A percentile compares a stretch with the other conserved stretches of the same genome.
Conservation (phyloP, 78 protist species). For the Planoprotostelium fungivorum region DNA sequence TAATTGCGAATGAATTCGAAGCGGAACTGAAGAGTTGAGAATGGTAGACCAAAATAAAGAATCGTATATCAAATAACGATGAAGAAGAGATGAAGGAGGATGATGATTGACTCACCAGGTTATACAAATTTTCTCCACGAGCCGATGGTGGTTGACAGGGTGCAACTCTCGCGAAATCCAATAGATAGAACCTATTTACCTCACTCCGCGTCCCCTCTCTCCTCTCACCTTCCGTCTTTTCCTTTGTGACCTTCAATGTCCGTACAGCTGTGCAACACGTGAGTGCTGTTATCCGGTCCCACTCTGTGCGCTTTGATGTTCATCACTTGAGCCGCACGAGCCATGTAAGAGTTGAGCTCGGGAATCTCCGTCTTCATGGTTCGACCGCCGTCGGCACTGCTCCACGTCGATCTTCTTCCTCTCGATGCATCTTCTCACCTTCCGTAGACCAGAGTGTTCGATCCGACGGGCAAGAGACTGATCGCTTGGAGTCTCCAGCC, state of each 20-base stretch:
- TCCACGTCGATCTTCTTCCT: too few species aligned
- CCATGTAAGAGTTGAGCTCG: conserved; percentile 33
- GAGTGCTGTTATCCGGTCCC: conserved; percentile 17
- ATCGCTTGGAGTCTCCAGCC: conserved; percentile 62
- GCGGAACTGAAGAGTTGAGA: too few species aligned
- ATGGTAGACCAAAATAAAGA: too few species aligned
- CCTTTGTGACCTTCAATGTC: conserved; percentile 69
- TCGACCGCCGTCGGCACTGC: conserved; percentile 43
- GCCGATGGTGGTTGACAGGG: conserved; percentile 54
- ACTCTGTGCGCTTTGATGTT: conserved; percentile 45
- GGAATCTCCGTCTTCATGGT: conserved; percentile 40
- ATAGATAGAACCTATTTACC: conserved; percentile 46
- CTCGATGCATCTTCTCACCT: not conserved
- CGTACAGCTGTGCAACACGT: conserved; percentile 22
- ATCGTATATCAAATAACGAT: not conserved
- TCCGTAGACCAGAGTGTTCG: conserved; percentile 46
- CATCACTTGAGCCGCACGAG: conserved; percentile 37
- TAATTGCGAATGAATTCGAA: conserved; percentile 40
- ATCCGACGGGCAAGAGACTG: conserved; percentile 40
- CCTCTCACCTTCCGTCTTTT: conserved; percentile 6
- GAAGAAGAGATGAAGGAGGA: not conserved
- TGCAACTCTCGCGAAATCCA: conserved; percentile 49
- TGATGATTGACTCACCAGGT: not conserved
- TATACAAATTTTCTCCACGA: conserved; percentile 48
- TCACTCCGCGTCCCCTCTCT: too few species aligned